A percentile compares a stretch with the other conserved stretches of the same genome.
phyloP scores from a whole-genome alignment of 2,329 filamentous ascomycete genomes.

The Phaeosphaeria sp. region DNA sequence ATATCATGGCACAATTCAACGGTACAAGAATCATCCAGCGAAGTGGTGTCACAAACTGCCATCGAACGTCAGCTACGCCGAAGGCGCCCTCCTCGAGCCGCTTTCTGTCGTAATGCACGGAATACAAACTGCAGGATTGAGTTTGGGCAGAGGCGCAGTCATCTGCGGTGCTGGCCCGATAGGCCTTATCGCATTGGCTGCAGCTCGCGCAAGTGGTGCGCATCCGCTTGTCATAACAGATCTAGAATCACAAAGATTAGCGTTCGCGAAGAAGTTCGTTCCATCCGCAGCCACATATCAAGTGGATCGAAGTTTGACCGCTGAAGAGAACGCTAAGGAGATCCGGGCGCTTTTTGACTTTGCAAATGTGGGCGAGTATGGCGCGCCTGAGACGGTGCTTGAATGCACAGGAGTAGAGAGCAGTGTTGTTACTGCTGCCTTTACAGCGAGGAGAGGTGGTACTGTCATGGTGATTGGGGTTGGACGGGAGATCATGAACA shows the following conservation, averaged over 20 bases:
- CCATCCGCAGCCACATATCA: constrained; percentile 63
- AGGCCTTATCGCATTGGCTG: constrained; percentile 67
- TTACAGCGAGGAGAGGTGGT: constrained; percentile 64
- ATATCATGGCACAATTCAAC: constrained; percentile 65
- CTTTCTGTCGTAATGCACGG: constrained; percentile 69
- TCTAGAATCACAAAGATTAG: constrained; percentile 62
- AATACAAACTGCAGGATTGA: constrained; percentile 61
- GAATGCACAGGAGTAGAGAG: constrained; percentile 73
- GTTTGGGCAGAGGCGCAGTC: constrained; percentile 62
- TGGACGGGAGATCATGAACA: constrained; percentile 67
- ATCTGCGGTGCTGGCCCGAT: constrained; percentile 69
- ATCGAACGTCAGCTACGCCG: constrained; percentile 61
- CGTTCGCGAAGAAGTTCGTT: constrained; percentile 65
- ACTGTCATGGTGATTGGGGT: constrained; percentile 70
- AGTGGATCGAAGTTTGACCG: constrained; percentile 55
- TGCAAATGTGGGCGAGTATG: constrained; percentile 57
- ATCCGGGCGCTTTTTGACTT: constrained; percentile 63
- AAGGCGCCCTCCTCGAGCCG: constrained; percentile 70
- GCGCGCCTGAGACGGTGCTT: constrained; percentile 64
- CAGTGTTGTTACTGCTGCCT: constrained; percentile 66
- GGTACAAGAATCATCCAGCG: constrained; percentile 68
- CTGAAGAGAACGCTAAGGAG: constrained; percentile 58
- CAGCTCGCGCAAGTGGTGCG: constrained; percentile 67
- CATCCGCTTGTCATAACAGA: constrained; percentile 71
- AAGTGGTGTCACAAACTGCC: constrained; percentile 62